Percentiles rank a stretch among this genome's conserved stretches.
These are phyloP conservation scores for Podaxis sp. DNA, from an alignment of 768 basidiomycete species.

Conservation along the genomic window DNA sequence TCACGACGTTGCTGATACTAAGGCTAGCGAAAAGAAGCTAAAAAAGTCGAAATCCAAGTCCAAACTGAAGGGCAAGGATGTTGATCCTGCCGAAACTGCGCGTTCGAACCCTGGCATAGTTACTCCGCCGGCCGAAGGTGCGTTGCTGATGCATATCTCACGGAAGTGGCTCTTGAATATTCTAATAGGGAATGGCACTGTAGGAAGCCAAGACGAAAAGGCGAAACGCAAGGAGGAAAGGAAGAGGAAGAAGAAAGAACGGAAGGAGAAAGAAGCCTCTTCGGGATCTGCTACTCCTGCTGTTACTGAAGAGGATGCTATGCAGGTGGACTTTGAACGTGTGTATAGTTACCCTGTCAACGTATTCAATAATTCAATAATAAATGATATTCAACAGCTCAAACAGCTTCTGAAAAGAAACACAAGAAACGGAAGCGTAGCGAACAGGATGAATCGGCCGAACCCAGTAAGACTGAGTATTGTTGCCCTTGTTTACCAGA, in stretches of 20 bases:
- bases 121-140: constrained; percentile 13
- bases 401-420: constrained; percentile 26
- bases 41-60: constrained; percentile 25
- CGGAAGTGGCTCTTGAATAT: constrained; percentile 15
- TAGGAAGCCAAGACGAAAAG: constrained; percentile 15
- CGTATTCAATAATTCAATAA: background rate
- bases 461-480: constrained; percentile 26
- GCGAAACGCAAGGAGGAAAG: constrained; percentile 26
- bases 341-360: constrained; percentile 13
- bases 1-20: background rate
- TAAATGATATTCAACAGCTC: constrained; percentile 6
- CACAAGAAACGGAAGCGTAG: constrained; percentile 25
- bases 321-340: constrained; percentile 22
- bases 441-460: constrained; percentile 21
- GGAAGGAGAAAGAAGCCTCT: constrained; percentile 21
- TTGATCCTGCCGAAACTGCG: background rate
- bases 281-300: constrained; percentile 5
- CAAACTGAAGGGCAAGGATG: constrained; percentile 24
- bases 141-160: background rate
- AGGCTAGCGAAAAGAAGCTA: constrained; percentile 20
- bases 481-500: background rate
- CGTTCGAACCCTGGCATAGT: background rate
- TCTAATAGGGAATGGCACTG: background rate
- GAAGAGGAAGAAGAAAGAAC: constrained; percentile 24
- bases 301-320: constrained; percentile 14